phyloP scores from a whole-genome alignment of 1,284 basidiomycete species.

The Polyporus tsugae region DNA sequence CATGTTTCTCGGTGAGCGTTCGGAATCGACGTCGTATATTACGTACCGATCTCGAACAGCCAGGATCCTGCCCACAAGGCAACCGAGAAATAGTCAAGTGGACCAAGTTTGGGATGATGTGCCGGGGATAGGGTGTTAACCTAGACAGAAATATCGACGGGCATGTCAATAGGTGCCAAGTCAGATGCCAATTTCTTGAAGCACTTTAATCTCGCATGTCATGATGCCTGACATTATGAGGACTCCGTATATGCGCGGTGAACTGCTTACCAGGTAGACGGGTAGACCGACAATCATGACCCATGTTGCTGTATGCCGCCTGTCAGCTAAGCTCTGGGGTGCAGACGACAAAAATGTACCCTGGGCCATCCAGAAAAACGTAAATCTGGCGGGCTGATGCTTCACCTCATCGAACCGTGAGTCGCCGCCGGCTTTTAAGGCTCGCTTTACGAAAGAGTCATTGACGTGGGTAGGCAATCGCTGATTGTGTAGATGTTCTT shows the following conservation, averaged over 20 bases:
- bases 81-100: constrained; percentile 65
- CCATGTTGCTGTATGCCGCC: constrained; percentile 63
- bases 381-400: constrained; percentile 65
- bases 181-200: neutral
- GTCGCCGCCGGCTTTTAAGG: constrained; percentile 61
- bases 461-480: neutral
- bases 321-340: constrained; percentile 11
- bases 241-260: constrained; percentile 4
- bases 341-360: constrained; percentile 44
- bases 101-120: constrained; percentile 64
- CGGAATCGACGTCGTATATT: neutral
- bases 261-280: constrained; percentile 59
- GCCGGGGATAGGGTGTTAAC: constrained; percentile 68
- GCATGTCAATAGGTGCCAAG: constrained; percentile 12
- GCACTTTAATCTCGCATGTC: constrained; percentile 4
- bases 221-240: neutral
- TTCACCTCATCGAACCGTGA: constrained; percentile 79
- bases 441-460: constrained; percentile 44
- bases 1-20: neutral
- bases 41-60: constrained; percentile 59
- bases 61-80: constrained; percentile 68
- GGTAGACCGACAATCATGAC: constrained; percentile 74
- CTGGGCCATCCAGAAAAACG: constrained; percentile 76
- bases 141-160: constrained; percentile 35
- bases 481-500: constrained; percentile 27